Base-by-base conservation (phyloP, 2,329 filamentous ascomycete genomes). In the Aspergillus costaricaensis region DNA sequence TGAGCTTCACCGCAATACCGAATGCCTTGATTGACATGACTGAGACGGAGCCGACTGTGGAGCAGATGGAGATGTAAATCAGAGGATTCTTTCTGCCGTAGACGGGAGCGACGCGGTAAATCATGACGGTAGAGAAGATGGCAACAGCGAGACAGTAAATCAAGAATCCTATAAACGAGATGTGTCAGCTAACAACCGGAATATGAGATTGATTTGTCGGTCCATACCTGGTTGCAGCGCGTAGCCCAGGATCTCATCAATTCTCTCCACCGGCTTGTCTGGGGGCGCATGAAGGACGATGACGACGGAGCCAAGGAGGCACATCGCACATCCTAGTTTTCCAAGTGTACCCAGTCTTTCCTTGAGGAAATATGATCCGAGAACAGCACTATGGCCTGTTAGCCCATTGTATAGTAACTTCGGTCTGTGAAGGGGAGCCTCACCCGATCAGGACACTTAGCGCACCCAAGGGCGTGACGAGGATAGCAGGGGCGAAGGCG, bases 1-100 rank as follows among this genome's bases (percentile, higher is more conserved):
- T 98, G 72, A 99, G 87, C 80, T 99, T 99, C 67, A 99, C 83
- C 38, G 95, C 96, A 75, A 98, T 97, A 60, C 95, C 95, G 70
- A 99, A 98, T 4, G 95, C 95, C 82, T 99, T 99, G 78, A 98
- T 91, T 32, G 95, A 92, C 95, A 99, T 99, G 81, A 99, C 94
- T 12, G 95, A 98, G 63, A 99, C 90, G 55, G 93, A 96, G 70
- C 95, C 95, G 65, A 97, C 93, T 3, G 93, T 96, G 55, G 93
- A 97, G 84, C 95, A 99, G 69, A 99, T 98, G 68, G 93, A 97
- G 68, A 99, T 88, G 79, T 94, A 99, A 69, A 99, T 90, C 69
- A 99, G 85, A 9, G 95, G 94, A 75, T 98, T 99, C 79, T 91
- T 93, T 83, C 92, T 96, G 74, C 95, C 95, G 72, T 99, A 89